Base-by-base conservation (phyloP, 225 moss, liverwort and hornwort species). In the Takakia lepidozioides region DNA sequence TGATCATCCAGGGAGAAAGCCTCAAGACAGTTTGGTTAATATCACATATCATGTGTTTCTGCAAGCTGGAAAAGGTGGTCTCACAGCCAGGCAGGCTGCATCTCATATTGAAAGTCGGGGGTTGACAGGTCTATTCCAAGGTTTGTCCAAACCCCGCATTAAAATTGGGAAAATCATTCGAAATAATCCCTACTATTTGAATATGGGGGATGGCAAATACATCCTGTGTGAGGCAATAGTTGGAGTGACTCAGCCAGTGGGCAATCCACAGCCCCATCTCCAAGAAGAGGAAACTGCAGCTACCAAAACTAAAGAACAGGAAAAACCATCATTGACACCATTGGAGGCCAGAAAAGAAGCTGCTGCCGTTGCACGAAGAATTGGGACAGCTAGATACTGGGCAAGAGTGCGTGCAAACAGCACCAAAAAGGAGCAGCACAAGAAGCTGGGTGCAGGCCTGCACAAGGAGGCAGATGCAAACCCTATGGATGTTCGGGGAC, bases 81-180 rank as follows among this genome's bases (percentile, higher is more conserved):
- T 80, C 27, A 74, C 79, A 51, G 79, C 79, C n/a, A 73, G 79
- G 27, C 74, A 80, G 64, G 79, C 79, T 41, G 79, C 79, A 10
- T 63, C 67, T 2, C 66, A 74, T 54, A 71, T 80, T 57, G 74
- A 74, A 56, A 70, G 67, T 2, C 56, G 57, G 17, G 79, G 79
- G 21, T 60, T 70, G 21, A 67, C 73, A 54, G 51, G 7, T 2
- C 54, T 67, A 25, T 80, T 74, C 10, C 79, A 80, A 53, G 79
- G 79, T 26, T 57, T 80, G 24, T 66, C 70, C 49, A 80, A 80
- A 40, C 79, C 79, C 17, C 70, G 79, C 29, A 80, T 80, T 13
- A 80, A 80, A 54, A 74, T 80, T 25, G 79, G 79, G 37, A 80
- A 80, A 67, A 80, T 80, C 13, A 70, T 80, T 42, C 79, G 79